Conservation (phyloP, 257 asterid species). For the Oldenlandia corymbosa region DNA sequence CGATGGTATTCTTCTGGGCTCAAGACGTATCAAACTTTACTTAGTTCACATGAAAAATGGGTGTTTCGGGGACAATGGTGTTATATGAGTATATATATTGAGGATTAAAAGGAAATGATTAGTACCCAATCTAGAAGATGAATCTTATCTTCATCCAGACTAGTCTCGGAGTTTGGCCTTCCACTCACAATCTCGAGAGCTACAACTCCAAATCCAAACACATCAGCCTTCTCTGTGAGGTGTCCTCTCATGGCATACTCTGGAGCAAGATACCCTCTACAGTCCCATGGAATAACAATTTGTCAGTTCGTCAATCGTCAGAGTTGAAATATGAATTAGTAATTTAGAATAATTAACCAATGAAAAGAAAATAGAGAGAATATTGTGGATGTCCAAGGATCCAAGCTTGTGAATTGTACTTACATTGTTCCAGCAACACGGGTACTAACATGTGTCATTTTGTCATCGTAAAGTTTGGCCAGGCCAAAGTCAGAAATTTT, state of each 20-base stretch:
- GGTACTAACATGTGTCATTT: constrained; percentile 72
- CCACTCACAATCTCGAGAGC: constrained; percentile 25
- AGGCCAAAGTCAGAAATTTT: constrained; percentile 75
- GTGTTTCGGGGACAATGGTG: neutral
- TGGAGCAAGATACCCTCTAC: constrained; percentile 22
- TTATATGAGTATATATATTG: neutral
- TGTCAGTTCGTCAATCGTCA: too few species aligned
- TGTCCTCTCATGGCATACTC: constrained; percentile 24
- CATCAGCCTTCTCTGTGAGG: constrained; percentile 25
- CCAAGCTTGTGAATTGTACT: constrained; percentile 20
- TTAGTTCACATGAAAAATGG: too few species aligned
- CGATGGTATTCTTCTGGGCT: too few species aligned
- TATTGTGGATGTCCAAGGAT: neutral
- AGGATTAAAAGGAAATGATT: neutral
- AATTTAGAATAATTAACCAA: neutral
- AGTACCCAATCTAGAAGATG: constrained; percentile 28
- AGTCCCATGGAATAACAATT: constrained; percentile 5
- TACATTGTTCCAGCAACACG: constrained; percentile 87
- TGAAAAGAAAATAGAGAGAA: neutral
- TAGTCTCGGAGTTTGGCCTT: constrained; percentile 19
- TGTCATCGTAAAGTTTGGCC: constrained; percentile 55
- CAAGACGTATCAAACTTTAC: too few species aligned
- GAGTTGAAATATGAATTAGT: neutral
- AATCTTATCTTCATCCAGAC: constrained; percentile 17
- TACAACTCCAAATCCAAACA: constrained; percentile 24